A percentile compares a stretch with the other conserved stretches of the same genome.
Conservation (phyloP, 192 early-diverging fungal genomes). For the Umbelopsis ramanniana region DNA sequence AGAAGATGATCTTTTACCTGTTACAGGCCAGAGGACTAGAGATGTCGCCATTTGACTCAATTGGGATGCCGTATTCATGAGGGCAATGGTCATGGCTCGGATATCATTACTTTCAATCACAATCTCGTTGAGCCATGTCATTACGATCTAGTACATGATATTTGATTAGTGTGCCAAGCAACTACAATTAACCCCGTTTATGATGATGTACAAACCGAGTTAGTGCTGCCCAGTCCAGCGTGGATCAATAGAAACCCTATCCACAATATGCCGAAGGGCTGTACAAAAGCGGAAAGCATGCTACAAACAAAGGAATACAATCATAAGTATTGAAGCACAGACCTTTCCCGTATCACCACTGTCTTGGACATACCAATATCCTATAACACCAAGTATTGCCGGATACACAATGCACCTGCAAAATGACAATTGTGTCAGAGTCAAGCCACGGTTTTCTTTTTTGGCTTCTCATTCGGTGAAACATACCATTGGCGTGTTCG, state of each 20-base stretch:
- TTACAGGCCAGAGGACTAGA: slow-evolving; percentile 44
- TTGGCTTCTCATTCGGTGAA: neutral
- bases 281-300: slow-evolving; percentile 38
- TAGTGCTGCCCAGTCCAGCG: slow-evolving; percentile 29
- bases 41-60: slow-evolving; percentile 32
- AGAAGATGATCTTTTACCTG: slow-evolving; percentile 19
- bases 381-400: slow-evolving; percentile 33
- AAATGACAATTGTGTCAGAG: neutral
- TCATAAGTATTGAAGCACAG: neutral
- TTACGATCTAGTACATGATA: slow-evolving; percentile 30
- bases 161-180: neutral
- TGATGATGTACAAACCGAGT: slow-evolving; percentile 29
- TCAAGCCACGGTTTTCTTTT: neutral
- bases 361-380: slow-evolving; percentile 29
- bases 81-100: slow-evolving; percentile 39
- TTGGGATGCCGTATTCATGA: slow-evolving; percentile 38
- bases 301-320: slow-evolving; percentile 9
- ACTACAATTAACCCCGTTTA: neutral
- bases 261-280: slow-evolving; percentile 41
- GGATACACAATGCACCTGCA: slow-evolving; percentile 40
- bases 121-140: slow-evolving; percentile 46
- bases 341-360: neutral
- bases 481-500: slow-evolving; percentile 37
- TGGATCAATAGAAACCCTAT: slow-evolving; percentile 36
- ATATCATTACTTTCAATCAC: slow-evolving; percentile 34